Evolutionary conservation across 2,329 filamentous ascomycete species (phyloP).

Genomic region (Fusarium verrucosum): DNA sequence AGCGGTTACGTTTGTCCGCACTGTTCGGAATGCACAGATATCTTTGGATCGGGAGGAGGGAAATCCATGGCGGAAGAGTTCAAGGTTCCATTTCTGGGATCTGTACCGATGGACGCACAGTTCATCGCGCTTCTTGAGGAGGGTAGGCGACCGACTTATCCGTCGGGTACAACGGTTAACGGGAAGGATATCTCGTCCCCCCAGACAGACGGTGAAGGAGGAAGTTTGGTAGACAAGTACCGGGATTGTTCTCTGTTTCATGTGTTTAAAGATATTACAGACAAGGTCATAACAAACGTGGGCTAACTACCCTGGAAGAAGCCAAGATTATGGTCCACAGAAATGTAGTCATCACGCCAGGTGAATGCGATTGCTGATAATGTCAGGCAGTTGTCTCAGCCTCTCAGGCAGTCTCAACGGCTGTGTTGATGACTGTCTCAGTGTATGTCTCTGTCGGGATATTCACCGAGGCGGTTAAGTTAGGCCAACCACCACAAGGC

Average conservation of each 20-base stretch:
- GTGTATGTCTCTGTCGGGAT: no score
- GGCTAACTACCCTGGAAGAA: neutral
- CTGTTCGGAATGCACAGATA: constrained; percentile 86
- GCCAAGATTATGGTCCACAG: neutral
- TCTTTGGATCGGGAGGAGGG: constrained; percentile 92
- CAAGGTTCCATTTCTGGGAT: constrained; percentile 82
- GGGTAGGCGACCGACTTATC: constrained; percentile 70
- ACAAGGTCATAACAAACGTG: constrained; percentile 49
- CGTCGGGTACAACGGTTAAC: constrained; percentile 70
- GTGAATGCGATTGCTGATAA: no score
- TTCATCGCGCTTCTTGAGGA: constrained; percentile 90
- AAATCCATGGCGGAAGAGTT: constrained; percentile 90
- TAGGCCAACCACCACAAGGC: no score
- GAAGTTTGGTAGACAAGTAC: constrained; percentile 75
- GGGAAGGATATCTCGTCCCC: constrained; percentile 61
- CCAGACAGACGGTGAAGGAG: constrained; percentile 41
- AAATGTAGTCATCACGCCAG: no score
- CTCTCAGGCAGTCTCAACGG: no score
- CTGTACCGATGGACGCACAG: constrained; percentile 90
- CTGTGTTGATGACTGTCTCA: no score
- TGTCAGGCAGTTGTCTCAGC: neutral
- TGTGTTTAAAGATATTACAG: constrained; percentile 73
- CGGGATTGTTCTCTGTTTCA: constrained; percentile 73
- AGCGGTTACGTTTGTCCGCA: constrained; percentile 85
- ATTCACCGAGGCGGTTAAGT: no score